Conservation (phyloP, 768 basidiomycete genomes). For the Amanita rubescens region DNA sequence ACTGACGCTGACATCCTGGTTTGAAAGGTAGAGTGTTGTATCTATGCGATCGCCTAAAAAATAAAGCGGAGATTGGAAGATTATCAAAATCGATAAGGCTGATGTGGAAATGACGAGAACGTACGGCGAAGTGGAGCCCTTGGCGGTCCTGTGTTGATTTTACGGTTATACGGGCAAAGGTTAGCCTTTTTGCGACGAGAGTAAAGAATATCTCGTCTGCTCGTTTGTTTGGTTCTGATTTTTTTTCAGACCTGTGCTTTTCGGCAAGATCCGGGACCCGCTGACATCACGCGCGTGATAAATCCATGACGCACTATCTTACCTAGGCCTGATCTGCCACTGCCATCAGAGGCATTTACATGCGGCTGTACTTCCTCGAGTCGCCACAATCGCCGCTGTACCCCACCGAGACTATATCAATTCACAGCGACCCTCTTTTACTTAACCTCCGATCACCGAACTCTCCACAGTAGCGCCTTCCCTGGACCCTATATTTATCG, state of each 20-base stretch:
- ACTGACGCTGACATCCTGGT: constrained; percentile 4
- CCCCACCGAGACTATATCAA: no score
- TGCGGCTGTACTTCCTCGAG: no score
- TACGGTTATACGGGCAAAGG: neutral
- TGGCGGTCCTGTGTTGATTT: no score
- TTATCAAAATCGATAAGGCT: neutral
- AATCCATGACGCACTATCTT: neutral
- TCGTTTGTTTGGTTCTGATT: constrained; percentile 1
- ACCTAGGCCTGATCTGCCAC: no score
- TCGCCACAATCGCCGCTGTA: no score
- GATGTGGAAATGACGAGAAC: neutral
- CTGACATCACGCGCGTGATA: neutral
- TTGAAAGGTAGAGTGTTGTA: neutral
- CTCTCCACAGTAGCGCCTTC: no score
- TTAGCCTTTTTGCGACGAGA: neutral
- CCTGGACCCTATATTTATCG: no score
- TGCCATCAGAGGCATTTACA: no score
- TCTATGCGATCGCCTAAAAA: neutral
- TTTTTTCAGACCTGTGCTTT: constrained; percentile 2
- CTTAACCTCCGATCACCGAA: no score
- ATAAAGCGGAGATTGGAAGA: neutral
- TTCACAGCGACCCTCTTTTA: no score
- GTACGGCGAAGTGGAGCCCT: neutral
- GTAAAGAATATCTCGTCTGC: neutral
- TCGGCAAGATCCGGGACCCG: neutral